Evolutionary conservation across 176 grass and related monocot species (phyloP).

Genomic region (Oryza coarctata): DNA sequence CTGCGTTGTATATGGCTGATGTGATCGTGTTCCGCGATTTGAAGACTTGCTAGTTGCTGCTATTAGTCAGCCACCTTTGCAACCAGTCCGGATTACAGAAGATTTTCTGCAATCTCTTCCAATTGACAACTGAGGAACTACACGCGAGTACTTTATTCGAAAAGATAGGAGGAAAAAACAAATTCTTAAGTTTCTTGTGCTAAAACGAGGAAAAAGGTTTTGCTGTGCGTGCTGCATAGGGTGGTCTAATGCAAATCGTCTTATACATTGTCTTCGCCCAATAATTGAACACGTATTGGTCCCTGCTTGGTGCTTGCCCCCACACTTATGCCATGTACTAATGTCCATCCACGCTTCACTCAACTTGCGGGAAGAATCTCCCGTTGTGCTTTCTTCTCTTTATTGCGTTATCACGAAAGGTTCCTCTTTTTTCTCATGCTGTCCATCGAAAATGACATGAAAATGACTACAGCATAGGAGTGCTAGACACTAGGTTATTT

Average conservation of each 20-base stretch:
- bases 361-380: slow-evolving; percentile 40
- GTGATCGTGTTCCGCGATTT: slow-evolving; percentile 6
- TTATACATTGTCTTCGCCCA: not conserved
- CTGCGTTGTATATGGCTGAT: slow-evolving; percentile 17
- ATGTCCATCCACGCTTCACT: slow-evolving; percentile 20
- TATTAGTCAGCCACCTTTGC: slow-evolving; percentile 28
- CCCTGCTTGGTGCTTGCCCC: slow-evolving; percentile 21
- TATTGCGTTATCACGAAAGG: slow-evolving; percentile 20
- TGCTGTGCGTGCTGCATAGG: not conserved
- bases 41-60: slow-evolving; percentile 10
- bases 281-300: slow-evolving; percentile 47
- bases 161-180: not conserved
- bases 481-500: slow-evolving; percentile 12
- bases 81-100: slow-evolving; percentile 7
- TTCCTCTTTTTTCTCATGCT: not conserved
- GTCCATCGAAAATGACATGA: slow-evolving; percentile 26
- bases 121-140: slow-evolving; percentile 23
- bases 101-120: slow-evolving; percentile 10
- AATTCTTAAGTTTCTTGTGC: not conserved
- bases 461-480: not conserved
- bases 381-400: not conserved
- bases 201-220: not conserved
- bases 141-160: not conserved
- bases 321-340: slow-evolving; percentile 26
- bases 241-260: slow-evolving; percentile 9